Conservation (phyloP, 192 early-diverging fungal genomes). For the Backusella tarrabulga region DNA sequence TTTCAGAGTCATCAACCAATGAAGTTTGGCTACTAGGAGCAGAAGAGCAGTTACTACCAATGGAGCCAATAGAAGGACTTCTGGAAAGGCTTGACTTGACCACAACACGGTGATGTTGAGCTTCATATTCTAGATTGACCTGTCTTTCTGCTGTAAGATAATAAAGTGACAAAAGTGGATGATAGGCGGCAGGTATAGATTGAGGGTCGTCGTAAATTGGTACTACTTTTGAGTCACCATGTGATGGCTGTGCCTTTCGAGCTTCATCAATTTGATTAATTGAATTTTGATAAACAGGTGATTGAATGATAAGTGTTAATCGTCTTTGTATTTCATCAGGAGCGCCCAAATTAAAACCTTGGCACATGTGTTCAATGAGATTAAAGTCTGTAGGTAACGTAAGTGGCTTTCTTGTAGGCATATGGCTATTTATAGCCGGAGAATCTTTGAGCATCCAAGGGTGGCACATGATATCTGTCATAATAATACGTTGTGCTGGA, state of each 20-base stretch:
- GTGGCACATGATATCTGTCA: conserved; percentile 71
- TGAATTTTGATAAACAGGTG: conserved; percentile 46
- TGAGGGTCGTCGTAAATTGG: conserved; percentile 36
- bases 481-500: conserved; percentile 62
- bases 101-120: neutral
- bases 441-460: conserved; percentile 77
- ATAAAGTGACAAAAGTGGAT: conserved; percentile 85
- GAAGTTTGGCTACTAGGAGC: conserved; percentile 24
- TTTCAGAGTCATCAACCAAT: conserved; percentile 10
- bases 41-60: conserved; percentile 16
- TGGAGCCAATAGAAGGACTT: conserved; percentile 21
- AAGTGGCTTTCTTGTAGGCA: conserved; percentile 57
- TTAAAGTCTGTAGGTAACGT: conserved; percentile 52
- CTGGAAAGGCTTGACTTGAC: conserved; percentile 9
- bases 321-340: conserved; percentile 54
- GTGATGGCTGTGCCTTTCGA: conserved; percentile 48
- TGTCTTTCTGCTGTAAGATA: conserved; percentile 70
- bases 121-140: neutral
- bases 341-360: conserved; percentile 74
- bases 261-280: conserved; percentile 30
- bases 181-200: conserved; percentile 38
- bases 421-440: conserved; percentile 59
- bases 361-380: conserved; percentile 62
- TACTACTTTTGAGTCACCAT: conserved; percentile 59
- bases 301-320: conserved; percentile 49